A percentile compares a stretch with the other conserved stretches of the same genome.
Evolutionary conservation across 108 stramenopile genomes (phyloP).

Genomic region (Mediolabrus comicus): DNA sequence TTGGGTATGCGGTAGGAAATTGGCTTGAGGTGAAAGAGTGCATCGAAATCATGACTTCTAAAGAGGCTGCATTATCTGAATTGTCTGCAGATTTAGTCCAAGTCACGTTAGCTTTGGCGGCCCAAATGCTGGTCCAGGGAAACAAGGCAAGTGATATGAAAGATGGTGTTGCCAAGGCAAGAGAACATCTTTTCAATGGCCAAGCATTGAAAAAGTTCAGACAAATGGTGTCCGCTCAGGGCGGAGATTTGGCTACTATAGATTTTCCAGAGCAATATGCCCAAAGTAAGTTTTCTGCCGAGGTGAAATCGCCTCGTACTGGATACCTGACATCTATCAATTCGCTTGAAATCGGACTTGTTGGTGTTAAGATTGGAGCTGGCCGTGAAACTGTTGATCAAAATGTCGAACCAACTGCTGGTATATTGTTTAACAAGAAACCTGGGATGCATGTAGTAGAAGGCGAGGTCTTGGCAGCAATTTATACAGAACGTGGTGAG

Average conservation of each 20-base stretch:
- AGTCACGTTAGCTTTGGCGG: conserved; percentile 62
- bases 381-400: conserved; percentile 65
- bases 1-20: conserved; percentile 79
- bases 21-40: conserved; percentile 84
- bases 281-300: conserved; percentile 22
- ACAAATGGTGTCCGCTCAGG: conserved; percentile 79
- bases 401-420: conserved; percentile 60
- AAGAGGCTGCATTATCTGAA: conserved; percentile 11
- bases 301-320: conserved; percentile 28
- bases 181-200: conserved; percentile 55
- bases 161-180: conserved; percentile 46
- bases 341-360: conserved; percentile 56
- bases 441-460: conserved; percentile 52
- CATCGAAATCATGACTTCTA: conserved; percentile 59
- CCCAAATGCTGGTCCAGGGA: conserved; percentile 77
- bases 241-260: conserved; percentile 55
- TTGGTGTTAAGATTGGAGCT: conserved; percentile 64
- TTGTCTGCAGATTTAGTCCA: conserved; percentile 50
- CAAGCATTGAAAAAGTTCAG: conserved; percentile 63
- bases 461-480: conserved; percentile 53
- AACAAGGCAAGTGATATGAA: conserved; percentile 35
- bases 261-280: conserved; percentile 39
- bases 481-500: conserved; percentile 30
- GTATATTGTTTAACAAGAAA: conserved; percentile 55
- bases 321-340: conserved; percentile 57